Base-by-base conservation (phyloP, 75 land plant species). In the Pseudotsuga menziesii region DNA sequence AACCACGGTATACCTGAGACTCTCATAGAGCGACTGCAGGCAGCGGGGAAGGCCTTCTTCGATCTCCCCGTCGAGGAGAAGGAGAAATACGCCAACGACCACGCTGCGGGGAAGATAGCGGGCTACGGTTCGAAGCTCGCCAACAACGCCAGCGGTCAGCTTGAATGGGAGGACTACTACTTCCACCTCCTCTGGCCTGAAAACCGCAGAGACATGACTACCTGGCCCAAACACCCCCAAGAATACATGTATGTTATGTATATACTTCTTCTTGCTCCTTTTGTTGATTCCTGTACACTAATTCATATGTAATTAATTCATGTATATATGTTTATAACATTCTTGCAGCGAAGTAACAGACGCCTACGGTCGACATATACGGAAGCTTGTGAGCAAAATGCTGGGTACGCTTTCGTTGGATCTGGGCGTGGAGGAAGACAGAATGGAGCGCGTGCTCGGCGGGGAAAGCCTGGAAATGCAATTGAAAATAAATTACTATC, bases 141-240 rank as follows among this genome's bases (percentile, higher is more conserved):
- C 8, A 90, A 89, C 64, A 89, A 80, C 39, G 86, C 88, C 12
- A 88, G 91, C 63, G 95, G 94, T 25, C 85, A 88, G 77, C 85
- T 93, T 20, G 96, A 93, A 78, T 93, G 96, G 96, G 82, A 91
- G 78, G 96, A 93, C 61, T 92, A 93, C 81, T 83, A 88, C 74
- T 89, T 92, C 78, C 96, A 91, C 75, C 81, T 83, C 57, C 55
- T 86, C 2, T 86, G 35, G 76, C 96, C 96, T n/a, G 79, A 88
- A 52, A 83, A 88, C 9, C 88, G 87, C 78, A 67, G 89, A n/a
- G 86, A 91, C 58, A 3, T 86, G 73, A 59, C 82, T 11, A 80
- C 84, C 9, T 93, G 96, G 96, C 96, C 96, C 52, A 76, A 78
- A 27, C 74, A 82, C 0, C 95, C 95, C 0, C n/a, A 63, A 4